Evolutionary conservation across 139 green algal species (phyloP).

Genomic region (Chlorella vulgaris): DNA sequence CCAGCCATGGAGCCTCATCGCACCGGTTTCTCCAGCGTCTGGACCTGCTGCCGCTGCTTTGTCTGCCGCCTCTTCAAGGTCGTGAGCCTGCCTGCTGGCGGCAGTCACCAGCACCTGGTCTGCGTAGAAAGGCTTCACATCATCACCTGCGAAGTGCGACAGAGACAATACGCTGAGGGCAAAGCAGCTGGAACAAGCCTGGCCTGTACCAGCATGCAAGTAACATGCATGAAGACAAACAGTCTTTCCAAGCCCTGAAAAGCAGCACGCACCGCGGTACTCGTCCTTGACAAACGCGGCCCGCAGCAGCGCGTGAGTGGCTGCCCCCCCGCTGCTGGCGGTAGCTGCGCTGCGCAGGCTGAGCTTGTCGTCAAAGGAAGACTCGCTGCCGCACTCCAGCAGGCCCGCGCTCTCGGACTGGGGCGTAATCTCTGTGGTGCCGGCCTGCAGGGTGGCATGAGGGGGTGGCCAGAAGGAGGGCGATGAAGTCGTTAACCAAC

Average conservation of each 20-base stretch:
- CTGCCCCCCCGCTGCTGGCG: not conserved
- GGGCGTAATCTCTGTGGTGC: not conserved
- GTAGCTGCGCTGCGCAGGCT: constrained; percentile 29
- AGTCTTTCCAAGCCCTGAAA: not conserved
- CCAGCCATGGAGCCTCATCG: not conserved
- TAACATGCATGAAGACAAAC: too few relatives aligned
- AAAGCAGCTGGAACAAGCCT: too few relatives aligned
- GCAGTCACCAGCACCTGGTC: not conserved
- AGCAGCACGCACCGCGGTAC: constrained; percentile 27
- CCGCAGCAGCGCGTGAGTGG: constrained; percentile 13
- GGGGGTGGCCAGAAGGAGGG: not conserved
- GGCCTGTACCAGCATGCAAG: too few relatives aligned
- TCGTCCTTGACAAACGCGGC: constrained; percentile 29
- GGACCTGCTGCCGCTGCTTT: not conserved
- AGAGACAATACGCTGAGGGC: too few relatives aligned
- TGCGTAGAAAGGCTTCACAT: constrained; percentile 39
- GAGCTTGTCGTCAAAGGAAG: constrained; percentile 25
- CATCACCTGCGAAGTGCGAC: constrained; percentile 22
- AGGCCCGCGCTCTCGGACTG: not conserved
- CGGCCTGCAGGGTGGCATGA: not conserved
- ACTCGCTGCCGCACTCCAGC: constrained; percentile 5
- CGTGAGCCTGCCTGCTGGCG: not conserved
- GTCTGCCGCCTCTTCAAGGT: not conserved
- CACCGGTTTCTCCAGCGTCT: not conserved
- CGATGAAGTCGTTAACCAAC: too few relatives aligned